phyloP scores from a whole-genome alignment of 306 rosid genomes.

The Chamaecrista fasciculata region DNA sequence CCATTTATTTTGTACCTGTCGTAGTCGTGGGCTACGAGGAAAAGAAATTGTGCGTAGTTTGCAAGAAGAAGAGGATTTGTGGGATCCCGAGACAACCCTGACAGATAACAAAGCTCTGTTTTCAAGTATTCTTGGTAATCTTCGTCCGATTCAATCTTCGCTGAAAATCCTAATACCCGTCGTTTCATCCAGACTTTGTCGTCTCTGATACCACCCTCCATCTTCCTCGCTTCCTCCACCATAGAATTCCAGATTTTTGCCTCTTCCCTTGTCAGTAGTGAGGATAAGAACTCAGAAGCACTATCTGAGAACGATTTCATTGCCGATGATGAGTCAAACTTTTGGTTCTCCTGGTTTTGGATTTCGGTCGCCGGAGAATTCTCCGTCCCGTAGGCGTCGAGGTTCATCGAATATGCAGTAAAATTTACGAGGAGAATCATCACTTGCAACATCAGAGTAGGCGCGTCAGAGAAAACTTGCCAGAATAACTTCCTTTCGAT shows the following conservation, averaged over 20 bases:
- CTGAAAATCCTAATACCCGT: conserved; percentile 61
- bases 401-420: conserved; percentile 67
- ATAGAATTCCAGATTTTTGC: conserved; percentile 50
- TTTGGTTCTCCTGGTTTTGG: conserved; percentile 19
- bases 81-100: conserved; percentile 57
- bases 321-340: conserved; percentile 57
- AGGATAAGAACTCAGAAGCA: conserved; percentile 40
- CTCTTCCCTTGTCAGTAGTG: conserved; percentile 35
- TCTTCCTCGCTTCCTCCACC: conserved; percentile 60
- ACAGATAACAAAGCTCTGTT: conserved; percentile 69
- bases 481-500: conserved; percentile 19
- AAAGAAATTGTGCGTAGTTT: conserved; percentile 86
- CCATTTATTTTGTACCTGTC: conserved; percentile 81
- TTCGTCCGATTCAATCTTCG: conserved; percentile 60
- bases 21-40: conserved; percentile 56
- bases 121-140: conserved; percentile 57
- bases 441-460: conserved; percentile 77
- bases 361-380: conserved; percentile 16
- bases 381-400: conserved; percentile 44
- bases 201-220: conserved; percentile 26
- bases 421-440: conserved; percentile 86
- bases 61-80: conserved; percentile 64
- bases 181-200: conserved; percentile 37
- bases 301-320: conserved; percentile 52
- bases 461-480: conserved; percentile 87